Evolutionary conservation across 805 yeast species (phyloP).

Genomic region (Candida taoyuanica): DNA sequence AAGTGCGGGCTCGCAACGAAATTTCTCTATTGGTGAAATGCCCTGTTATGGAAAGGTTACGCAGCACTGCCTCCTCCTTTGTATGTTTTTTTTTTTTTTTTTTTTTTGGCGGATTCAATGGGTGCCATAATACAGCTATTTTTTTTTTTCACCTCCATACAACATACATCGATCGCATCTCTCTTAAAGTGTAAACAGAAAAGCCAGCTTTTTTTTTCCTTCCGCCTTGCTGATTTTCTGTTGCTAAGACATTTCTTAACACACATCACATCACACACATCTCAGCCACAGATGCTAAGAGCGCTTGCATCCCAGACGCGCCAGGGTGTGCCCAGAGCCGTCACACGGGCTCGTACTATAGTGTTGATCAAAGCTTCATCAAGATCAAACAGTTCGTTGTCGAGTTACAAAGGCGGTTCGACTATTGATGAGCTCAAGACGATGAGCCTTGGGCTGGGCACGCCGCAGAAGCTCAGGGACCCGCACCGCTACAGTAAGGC

Average conservation of each 20-base stretch:
- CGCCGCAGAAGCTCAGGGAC: not conserved
- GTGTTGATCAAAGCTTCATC: not conserved
- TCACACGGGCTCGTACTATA: too few species aligned
- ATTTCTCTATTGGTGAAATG: too few species aligned
- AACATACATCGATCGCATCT: too few species aligned
- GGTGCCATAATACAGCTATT: too few species aligned
- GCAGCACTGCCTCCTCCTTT: not conserved
- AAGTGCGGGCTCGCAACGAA: too few species aligned
- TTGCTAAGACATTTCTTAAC: too few species aligned
- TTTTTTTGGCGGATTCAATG: too few species aligned
- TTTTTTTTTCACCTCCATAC: not conserved
- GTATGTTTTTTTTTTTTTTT: conserved; percentile 1
- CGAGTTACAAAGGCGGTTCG: conserved; percentile 6
- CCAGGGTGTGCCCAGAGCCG: not conserved
- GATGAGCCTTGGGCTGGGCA: conserved; percentile 5
- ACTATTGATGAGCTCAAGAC: conserved; percentile 18
- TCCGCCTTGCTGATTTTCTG: too few species aligned
- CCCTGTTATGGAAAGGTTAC: too few species aligned
- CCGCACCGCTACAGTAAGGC: conserved; percentile 7
- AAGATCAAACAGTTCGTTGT: conserved; percentile 4
- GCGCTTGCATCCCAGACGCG: conserved; percentile 1
- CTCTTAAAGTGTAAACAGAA: too few species aligned
- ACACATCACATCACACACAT: not conserved
- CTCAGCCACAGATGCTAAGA: conserved; percentile 5
- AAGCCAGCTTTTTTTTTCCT: too few species aligned